Percentiles rank a stretch among this genome's conserved stretches.
These are phyloP conservation scores for Cordyceps tenuipes DNA, from an alignment of 2,329 filamentous ascomycete species.

Conservation along the genomic window DNA sequence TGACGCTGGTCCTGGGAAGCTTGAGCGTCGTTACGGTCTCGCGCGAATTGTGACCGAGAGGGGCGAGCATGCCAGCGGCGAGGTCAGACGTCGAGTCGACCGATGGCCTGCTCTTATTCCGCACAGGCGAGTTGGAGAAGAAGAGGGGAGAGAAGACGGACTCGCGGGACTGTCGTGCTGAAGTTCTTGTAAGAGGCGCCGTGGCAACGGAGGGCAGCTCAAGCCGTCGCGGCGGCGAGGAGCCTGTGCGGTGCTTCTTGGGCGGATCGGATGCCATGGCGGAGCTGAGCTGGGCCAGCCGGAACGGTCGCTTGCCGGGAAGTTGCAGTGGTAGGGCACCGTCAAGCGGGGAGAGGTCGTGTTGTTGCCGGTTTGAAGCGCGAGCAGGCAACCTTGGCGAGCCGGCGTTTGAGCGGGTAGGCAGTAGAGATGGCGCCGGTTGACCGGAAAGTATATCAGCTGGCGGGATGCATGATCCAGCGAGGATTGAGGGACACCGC, in stretches of 20 bases:
- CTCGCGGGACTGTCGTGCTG: constrained; percentile 23
- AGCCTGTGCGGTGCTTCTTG: constrained; percentile 42
- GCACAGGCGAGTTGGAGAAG: constrained; percentile 38
- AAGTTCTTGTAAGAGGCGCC: constrained; percentile 14
- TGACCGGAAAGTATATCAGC: constrained; percentile 1
- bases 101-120: constrained; percentile 29
- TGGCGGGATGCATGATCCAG: constrained; percentile 4
- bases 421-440: neutral
- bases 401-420: neutral
- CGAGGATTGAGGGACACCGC: neutral
- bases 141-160: constrained; percentile 43
- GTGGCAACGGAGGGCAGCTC: constrained; percentile 30
- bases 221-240: constrained; percentile 36
- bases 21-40: constrained; percentile 45
- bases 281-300: constrained; percentile 14
- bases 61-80: constrained; percentile 38
- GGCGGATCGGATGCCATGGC: constrained; percentile 28
- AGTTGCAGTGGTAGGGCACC: neutral
- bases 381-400: neutral
- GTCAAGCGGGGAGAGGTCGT: neutral
- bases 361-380: neutral
- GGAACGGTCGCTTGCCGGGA: constrained; percentile 21
- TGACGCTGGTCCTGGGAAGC: constrained; percentile 45
- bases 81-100: constrained; percentile 33
- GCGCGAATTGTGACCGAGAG: constrained; percentile 33